A percentile compares a stretch with the other conserved stretches of the same genome.
phyloP scores from a whole-genome alignment of 2,329 filamentous ascomycete genomes.

The Exophiala spinifera region DNA sequence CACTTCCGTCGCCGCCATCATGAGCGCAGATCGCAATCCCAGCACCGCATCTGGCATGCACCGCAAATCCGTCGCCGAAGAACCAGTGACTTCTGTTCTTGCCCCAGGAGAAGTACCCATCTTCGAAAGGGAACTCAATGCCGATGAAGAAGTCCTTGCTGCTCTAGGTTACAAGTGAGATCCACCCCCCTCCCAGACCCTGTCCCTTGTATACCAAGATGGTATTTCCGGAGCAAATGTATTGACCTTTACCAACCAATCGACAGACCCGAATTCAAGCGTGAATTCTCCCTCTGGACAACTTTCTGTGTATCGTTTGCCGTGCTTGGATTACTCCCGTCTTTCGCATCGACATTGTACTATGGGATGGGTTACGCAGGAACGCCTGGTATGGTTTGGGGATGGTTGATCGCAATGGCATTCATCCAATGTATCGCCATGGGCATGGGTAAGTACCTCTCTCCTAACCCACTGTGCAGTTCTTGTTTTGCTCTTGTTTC shows the following conservation, averaged over 20 bases:
- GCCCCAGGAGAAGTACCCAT: slow-evolving; percentile 49
- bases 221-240: no score
- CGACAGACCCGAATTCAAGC: slow-evolving; percentile 61
- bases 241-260: no score
- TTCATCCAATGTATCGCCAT: slow-evolving; percentile 70
- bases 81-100: slow-evolving; percentile 54
- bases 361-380: slow-evolving; percentile 65
- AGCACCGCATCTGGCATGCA: slow-evolving; percentile 22
- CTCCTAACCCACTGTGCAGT: no score
- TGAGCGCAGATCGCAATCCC: slow-evolving; percentile 19
- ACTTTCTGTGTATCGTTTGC: slow-evolving; percentile 73
- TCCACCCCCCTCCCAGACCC: background rate
- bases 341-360: slow-evolving; percentile 67
- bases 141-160: slow-evolving; percentile 61
- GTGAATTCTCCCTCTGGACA: slow-evolving; percentile 71
- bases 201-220: no score
- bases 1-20: slow-evolving; percentile 2
- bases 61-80: slow-evolving; percentile 43
- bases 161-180: slow-evolving; percentile 57
- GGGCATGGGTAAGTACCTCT: slow-evolving; percentile 46
- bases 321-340: slow-evolving; percentile 67
- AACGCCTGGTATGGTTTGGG: slow-evolving; percentile 67
- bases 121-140: slow-evolving; percentile 44
- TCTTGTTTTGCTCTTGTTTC: no score
- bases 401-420: slow-evolving; percentile 69